Evolutionary conservation across 2,329 filamentous ascomycete genomes (phyloP).

Genomic region (Huntiella moniliformis): DNA sequence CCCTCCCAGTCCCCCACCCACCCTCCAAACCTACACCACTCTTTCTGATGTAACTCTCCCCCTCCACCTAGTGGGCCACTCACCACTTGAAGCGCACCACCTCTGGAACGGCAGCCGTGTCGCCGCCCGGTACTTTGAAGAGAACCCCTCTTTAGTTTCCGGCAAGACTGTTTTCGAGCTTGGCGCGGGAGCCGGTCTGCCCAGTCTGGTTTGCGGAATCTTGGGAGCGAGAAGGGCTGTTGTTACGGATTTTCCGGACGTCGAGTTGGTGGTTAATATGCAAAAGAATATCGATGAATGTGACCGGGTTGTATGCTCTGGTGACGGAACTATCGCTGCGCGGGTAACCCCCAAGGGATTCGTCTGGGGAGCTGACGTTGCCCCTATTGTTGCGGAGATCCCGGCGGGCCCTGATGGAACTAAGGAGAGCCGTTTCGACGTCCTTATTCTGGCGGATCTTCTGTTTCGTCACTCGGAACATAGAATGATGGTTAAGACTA

Average conservation of each 20-base stretch:
- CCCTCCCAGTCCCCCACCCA: conserved; percentile 56
- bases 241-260: conserved; percentile 77
- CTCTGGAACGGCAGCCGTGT: conserved; percentile 82
- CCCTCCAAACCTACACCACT: conserved; percentile 52
- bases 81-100: conserved; percentile 74
- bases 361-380: conserved; percentile 58
- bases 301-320: conserved; percentile 20
- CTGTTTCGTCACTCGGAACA: conserved; percentile 88
- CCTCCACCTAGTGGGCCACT: conserved; percentile 69
- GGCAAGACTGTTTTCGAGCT: conserved; percentile 66
- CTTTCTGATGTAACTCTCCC: conserved; percentile 44
- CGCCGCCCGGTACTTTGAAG: conserved; percentile 60
- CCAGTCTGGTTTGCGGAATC: conserved; percentile 57
- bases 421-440: conserved; percentile 41
- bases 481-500: conserved; percentile 51
- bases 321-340: conserved; percentile 18
- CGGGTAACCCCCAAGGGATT: conserved; percentile 48
- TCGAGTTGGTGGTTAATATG: conserved; percentile 65
- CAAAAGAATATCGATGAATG: conserved; percentile 51
- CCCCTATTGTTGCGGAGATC: conserved; percentile 39
- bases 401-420: conserved; percentile 15
- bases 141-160: conserved; percentile 41
- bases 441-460: conserved; percentile 72
- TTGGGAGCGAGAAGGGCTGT: conserved; percentile 54
- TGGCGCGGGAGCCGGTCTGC: conserved; percentile 72